Conservation (phyloP, 106 monocot genomes). For the Acorus calamus region DNA sequence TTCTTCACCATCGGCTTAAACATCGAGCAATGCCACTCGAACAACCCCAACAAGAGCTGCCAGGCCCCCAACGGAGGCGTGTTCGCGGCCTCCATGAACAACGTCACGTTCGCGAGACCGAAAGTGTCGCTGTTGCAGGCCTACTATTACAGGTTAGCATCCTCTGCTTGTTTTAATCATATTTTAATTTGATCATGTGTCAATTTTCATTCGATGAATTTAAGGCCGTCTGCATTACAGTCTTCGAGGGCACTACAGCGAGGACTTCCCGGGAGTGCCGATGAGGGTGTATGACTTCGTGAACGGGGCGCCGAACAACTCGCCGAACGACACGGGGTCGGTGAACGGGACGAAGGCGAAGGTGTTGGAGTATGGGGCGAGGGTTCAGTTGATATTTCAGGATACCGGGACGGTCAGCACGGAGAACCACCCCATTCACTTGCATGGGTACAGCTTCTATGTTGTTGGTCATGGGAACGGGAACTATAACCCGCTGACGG, state of each 20-base stretch:
- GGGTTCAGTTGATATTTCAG: slow-evolving; percentile 33
- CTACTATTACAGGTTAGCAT: slow-evolving; percentile 16
- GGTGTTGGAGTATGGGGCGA: slow-evolving; percentile 17
- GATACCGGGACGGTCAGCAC: slow-evolving; percentile 22
- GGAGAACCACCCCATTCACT: slow-evolving; percentile 46
- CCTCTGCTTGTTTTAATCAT: no score
- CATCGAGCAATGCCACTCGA: slow-evolving; percentile 12
- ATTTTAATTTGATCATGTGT: no score
- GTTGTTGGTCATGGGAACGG: slow-evolving; percentile 34
- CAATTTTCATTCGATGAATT: no score
- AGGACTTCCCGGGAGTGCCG: slow-evolving; percentile 21
- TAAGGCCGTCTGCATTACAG: no score
- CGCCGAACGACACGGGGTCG: slow-evolving; percentile 11
- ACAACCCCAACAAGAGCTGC: slow-evolving; percentile 19
- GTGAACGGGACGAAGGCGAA: slow-evolving; percentile 9
- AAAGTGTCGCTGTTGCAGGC: slow-evolving; percentile 14
- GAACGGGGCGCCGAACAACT: slow-evolving; percentile 28
- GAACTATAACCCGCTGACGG: slow-evolving; percentile 24
- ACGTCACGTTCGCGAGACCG: slow-evolving; percentile 23
- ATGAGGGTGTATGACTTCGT: slow-evolving; percentile 20
- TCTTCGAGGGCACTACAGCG: slow-evolving; percentile 9
- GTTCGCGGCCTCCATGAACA: slow-evolving; percentile 29
- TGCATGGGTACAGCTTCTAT: slow-evolving; percentile 42
- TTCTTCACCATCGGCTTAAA: slow-evolving; percentile 32
- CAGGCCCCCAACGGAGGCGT: slow-evolving; percentile 15